Percentiles rank a stretch among this genome's conserved stretches.
phyloP scores from a whole-genome alignment of 495 filamentous ascomycete genomes.

The Trichoderma erinaceum region DNA sequence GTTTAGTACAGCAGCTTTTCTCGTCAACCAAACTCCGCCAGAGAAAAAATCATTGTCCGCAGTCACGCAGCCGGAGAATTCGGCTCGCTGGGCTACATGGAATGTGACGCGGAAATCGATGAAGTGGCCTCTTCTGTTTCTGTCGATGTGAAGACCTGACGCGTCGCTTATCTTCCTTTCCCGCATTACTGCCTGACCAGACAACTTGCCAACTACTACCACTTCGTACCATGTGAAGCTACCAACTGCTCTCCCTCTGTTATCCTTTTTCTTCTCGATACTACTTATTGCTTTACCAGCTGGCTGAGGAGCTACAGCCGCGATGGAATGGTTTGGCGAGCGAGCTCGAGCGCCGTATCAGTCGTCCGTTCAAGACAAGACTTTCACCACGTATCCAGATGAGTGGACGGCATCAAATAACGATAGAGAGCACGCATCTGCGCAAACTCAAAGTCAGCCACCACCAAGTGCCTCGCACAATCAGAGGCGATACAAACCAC shows the following conservation, averaged over 20 bases:
- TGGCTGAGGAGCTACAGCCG: neutral
- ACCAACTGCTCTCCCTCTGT: neutral
- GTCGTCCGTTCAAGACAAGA: neutral
- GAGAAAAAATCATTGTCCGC: neutral
- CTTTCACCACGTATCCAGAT: neutral
- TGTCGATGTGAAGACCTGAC: neutral
- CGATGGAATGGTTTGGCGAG: constrained; percentile 8
- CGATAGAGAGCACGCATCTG: neutral
- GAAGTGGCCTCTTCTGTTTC: neutral
- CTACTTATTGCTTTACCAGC: neutral
- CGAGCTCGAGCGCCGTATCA: neutral
- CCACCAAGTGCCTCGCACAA: constrained; percentile 23
- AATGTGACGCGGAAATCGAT: neutral
- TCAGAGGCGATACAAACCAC: constrained; percentile 36
- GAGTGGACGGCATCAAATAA: neutral
- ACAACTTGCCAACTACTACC: neutral
- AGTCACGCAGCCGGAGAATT: neutral
- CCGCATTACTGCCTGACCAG: neutral
- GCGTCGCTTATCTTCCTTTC: neutral
- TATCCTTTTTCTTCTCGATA: neutral
- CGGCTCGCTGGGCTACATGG: constrained; percentile 7
- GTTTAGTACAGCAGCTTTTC: neutral
- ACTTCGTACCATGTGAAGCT: constrained; percentile 9
- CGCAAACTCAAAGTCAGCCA: constrained; percentile 12
- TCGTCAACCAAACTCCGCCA: neutral